phyloP scores from a whole-genome alignment of 129 eudicot species.

The Artemisia argyi region DNA sequence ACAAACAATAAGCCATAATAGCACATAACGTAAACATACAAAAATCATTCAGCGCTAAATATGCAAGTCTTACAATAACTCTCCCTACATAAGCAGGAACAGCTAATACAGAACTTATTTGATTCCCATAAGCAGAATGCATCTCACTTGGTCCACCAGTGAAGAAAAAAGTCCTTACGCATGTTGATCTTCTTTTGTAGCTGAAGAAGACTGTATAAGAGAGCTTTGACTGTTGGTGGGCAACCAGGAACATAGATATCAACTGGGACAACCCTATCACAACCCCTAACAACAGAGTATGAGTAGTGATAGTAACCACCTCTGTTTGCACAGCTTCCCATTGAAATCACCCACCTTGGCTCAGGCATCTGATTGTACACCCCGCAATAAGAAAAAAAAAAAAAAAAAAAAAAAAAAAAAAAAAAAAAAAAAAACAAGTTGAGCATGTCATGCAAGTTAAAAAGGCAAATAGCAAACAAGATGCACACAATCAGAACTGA shows the following conservation, averaged over 20 bases:
- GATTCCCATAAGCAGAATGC: conserved; percentile 3
- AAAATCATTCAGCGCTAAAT: no score
- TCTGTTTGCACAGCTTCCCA: conserved; percentile 30
- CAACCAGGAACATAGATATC: conserved; percentile 97
- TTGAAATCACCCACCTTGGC: no score
- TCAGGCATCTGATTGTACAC: no score
- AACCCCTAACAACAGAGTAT: conserved; percentile 90
- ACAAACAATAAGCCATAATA: no score
- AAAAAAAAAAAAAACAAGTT: no score
- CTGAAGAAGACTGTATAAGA: conserved; percentile 82
- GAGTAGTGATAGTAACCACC: conserved; percentile 98
- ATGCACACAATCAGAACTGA: no score
- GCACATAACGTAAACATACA: no score
- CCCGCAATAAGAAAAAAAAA: no score
- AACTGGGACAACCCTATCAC: conserved; percentile 89
- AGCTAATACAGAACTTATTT: conserved; percentile 25
- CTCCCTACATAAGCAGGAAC: neutral
- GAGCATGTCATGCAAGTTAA: no score
- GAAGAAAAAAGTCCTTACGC: conserved; percentile 95
- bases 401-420: no score
- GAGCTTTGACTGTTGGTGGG: conserved; percentile 93
- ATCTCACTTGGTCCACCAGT: conserved; percentile 90
- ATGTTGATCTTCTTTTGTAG: conserved; percentile 93
- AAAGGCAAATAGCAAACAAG: no score
- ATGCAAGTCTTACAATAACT: no score